Conservation (phyloP, 345 rosid species). For the Geranium rotundifolium region DNA sequence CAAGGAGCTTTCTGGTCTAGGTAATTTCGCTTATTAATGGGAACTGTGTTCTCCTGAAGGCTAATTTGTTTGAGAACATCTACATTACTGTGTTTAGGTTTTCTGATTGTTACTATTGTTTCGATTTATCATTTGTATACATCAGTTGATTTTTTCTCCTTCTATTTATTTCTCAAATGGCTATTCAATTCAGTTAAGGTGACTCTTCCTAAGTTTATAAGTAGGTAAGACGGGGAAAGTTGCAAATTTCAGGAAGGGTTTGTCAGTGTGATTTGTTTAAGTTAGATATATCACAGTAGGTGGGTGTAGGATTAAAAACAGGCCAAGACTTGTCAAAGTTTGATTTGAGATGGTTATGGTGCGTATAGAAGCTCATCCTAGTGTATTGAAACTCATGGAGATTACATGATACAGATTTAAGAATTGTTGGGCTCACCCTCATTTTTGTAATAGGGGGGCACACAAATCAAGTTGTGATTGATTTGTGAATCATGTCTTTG, state of each 20-base stretch:
- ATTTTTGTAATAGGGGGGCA: not conserved
- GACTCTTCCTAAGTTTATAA: too few species aligned
- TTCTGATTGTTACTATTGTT: not conserved
- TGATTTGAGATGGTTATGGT: not conserved
- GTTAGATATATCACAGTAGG: too few species aligned
- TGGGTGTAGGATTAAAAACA: not conserved
- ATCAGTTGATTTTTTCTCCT: too few species aligned
- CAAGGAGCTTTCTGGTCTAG: slow-evolving; percentile 44
- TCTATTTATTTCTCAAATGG: too few species aligned
- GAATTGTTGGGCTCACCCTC: not conserved
- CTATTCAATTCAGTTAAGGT: too few species aligned
- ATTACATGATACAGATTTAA: not conserved
- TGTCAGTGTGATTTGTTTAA: too few species aligned
- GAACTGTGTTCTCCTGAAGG: not conserved
- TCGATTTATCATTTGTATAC: not conserved
- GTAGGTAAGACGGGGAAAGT: too few species aligned
- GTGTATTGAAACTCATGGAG: not conserved
- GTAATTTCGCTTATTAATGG: slow-evolving; percentile 16
- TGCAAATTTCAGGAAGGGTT: too few species aligned
- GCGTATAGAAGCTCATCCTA: not conserved
- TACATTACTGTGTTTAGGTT: not conserved
- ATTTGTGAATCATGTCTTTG: not conserved
- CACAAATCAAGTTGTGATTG: not conserved
- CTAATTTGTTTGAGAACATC: not conserved
- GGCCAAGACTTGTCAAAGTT: not conserved